Evolutionary conservation across 2,329 filamentous ascomycete species (phyloP).

Genomic region (Sporothrix luriei): DNA sequence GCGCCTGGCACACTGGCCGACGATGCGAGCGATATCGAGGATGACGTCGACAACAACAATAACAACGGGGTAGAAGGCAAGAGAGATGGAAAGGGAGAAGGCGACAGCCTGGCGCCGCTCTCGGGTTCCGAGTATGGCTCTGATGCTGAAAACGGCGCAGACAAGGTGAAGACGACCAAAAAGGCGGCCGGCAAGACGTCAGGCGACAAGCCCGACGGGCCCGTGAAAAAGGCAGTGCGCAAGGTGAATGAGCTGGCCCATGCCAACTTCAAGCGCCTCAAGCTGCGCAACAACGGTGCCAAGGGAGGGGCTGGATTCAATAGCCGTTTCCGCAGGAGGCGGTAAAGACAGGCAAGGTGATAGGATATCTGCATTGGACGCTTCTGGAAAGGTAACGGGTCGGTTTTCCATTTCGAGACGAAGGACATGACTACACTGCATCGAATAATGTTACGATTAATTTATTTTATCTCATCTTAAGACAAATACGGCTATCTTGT

Average conservation of each 20-base stretch:
- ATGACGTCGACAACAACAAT: constrained; percentile 35
- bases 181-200: constrained; percentile 38
- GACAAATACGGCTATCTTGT: too few relatives aligned
- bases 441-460: not conserved
- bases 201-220: constrained; percentile 41
- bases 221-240: constrained; percentile 55
- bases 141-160: constrained; percentile 38
- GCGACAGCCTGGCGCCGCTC: constrained; percentile 43
- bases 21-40: constrained; percentile 43
- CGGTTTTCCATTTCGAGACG: not conserved
- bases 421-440: not conserved
- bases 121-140: constrained; percentile 26
- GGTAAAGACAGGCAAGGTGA: constrained; percentile 37
- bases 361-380: not conserved
- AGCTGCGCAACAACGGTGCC: constrained; percentile 63
- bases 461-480: too few relatives aligned
- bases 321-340: constrained; percentile 60
- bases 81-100: constrained; percentile 38
- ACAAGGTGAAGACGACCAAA: constrained; percentile 35
- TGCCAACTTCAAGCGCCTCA: constrained; percentile 67
- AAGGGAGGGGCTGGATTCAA: constrained; percentile 62
- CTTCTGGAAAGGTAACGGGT: not conserved
- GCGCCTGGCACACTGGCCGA: constrained; percentile 41
- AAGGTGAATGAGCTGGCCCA: constrained; percentile 68
- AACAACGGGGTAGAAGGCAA: constrained; percentile 49